These are phyloP conservation scores for Eremochloa ophiuroides DNA, from an alignment of 176 grass and related monocot species.

Conservation along the genomic window DNA sequence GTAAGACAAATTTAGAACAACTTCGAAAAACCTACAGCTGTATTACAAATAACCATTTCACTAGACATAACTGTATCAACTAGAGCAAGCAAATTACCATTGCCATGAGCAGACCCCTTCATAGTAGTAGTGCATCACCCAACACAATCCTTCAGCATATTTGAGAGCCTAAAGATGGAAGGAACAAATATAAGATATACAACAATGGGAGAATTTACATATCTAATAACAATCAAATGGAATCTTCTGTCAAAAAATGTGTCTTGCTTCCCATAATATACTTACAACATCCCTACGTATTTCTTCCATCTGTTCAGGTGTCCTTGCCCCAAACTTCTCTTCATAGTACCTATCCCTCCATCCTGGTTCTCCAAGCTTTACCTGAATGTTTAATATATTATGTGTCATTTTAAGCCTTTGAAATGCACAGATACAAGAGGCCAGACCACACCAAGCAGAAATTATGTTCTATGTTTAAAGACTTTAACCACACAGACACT, in stretches of 20 bases:
- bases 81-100: slow-evolving; percentile 49
- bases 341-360: slow-evolving; percentile 97
- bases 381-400: slow-evolving; percentile 43
- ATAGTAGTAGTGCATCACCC: slow-evolving; percentile 99
- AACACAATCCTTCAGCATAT: slow-evolving; percentile 95
- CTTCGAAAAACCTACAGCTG: not conserved
- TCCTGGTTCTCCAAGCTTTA: slow-evolving; percentile 91
- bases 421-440: slow-evolving; percentile 35
- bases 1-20: slow-evolving; percentile 1
- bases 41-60: slow-evolving; percentile 10
- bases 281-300: slow-evolving; percentile 85
- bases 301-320: slow-evolving; percentile 63
- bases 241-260: slow-evolving; percentile 12
- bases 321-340: slow-evolving; percentile 87
- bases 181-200: not conserved
- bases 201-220: not conserved
- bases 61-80: not conserved
- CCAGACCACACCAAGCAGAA: not conserved
- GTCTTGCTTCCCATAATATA: slow-evolving; percentile 23
- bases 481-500: not conserved
- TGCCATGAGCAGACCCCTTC: slow-evolving; percentile 98
- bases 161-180: slow-evolving; percentile 43
- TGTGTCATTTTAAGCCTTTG: slow-evolving; percentile 24
- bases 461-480: not conserved
- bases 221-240: not conserved